Base-by-base conservation (phyloP, 768 basidiomycete genomes). In the Lyophyllum shimeji region DNA sequence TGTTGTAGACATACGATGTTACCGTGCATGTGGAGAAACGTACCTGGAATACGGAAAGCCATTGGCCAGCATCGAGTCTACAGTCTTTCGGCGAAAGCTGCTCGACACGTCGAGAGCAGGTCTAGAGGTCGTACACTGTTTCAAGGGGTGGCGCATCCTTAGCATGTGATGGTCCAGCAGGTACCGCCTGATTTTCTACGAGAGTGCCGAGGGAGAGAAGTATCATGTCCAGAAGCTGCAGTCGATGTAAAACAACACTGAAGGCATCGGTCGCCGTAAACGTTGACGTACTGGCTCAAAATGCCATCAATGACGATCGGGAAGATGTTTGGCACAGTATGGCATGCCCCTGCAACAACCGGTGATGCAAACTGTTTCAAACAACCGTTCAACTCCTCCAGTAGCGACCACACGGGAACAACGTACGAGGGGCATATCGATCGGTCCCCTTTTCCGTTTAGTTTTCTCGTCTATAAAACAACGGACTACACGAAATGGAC, bases 21-120 rank as follows among this genome's bases (percentile, higher is more conserved):
- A 40, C 2, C 4, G 17, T 18, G 4, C 27, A n/a, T 9, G 8
- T 9, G 46, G 11, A 29, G 15, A n/a, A 18, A 46, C n/a, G 45
- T 53, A 75, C 74, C 71, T 74, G 27, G 74, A 76, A 54, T 74
- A 77, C 7, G 74, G 74, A 59, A 76, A 76, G 24, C 76, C 70
- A 15, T 62, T 55, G 5, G 52, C 48, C 37, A 68, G 34, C 17
- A 70, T 50, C 7, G 69, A 63, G 13, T 53, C 53, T 15, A 72
- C 34, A 7, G 49, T 53, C 24, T 65, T 58, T 7, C 59, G 52
- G 50, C 63, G 57, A 7, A 45, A 44, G 21, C 34, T 53, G 39
- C 53, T 55, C 1, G 21, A 29, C 31, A 12, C 50, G 37, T 31
- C 29, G 17, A 39, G 1, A 5, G 21, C 23, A 44, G 24, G 25